Percentiles rank a stretch among this genome's conserved stretches.
These are phyloP conservation scores for Bryoglossum gracile DNA, from an alignment of 495 filamentous ascomycete genomes.

Conservation along the genomic window DNA sequence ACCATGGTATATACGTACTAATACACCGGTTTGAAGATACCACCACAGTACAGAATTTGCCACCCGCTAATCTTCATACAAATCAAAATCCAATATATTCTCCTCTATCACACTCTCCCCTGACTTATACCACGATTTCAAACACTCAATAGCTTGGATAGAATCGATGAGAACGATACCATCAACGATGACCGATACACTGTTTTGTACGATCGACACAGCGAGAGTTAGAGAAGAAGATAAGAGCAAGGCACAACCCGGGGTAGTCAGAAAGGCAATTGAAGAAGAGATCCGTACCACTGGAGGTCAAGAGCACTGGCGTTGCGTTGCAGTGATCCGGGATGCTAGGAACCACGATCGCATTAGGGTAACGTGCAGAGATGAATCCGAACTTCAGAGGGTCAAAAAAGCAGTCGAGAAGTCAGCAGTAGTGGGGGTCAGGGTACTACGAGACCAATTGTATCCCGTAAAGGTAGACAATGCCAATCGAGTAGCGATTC, in stretches of 20 bases:
- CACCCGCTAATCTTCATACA: no score
- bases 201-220: constrained; percentile 6
- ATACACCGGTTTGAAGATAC: no score
- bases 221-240: constrained; percentile 13
- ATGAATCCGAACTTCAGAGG: constrained; percentile 25
- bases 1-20: no score
- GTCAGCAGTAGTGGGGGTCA: constrained; percentile 11
- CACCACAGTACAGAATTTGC: no score
- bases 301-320: constrained; percentile 25
- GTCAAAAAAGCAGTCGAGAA: constrained; percentile 24
- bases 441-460: constrained; percentile 29
- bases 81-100: no score
- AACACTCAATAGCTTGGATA: no score
- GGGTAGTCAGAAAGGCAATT: constrained; percentile 25
- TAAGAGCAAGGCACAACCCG: constrained; percentile 21
- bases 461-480: constrained; percentile 32
- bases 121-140: no score
- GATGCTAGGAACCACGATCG: constrained; percentile 24
- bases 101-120: no score
- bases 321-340: constrained; percentile 27
- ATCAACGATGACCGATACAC: constrained; percentile 9
- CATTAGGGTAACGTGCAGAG: constrained; percentile 26
- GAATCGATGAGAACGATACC: constrained; percentile 4
- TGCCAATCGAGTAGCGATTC: constrained; percentile 27
- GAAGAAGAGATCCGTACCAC: constrained; percentile 28